Evolutionary conservation across 2,329 filamentous ascomycete genomes (phyloP).

Genomic region (Fusarium hainanense): DNA sequence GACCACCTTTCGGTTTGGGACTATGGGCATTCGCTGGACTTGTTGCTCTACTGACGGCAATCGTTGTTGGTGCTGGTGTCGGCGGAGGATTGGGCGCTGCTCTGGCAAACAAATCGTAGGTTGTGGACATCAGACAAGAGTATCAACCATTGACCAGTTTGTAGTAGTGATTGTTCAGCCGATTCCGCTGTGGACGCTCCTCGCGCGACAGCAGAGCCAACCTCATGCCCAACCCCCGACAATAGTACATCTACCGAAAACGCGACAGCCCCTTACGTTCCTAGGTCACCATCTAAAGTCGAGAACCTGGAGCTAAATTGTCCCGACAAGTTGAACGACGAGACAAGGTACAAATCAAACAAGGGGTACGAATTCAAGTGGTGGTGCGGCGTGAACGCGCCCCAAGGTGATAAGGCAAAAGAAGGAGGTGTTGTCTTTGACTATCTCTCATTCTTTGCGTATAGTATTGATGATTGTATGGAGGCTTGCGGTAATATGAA

Average conservation of each 20-base stretch:
- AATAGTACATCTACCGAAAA: conserved; percentile 20
- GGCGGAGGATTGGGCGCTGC: conserved; percentile 34
- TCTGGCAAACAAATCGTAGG: conserved; percentile 31
- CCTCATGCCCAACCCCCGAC: conserved; percentile 12
- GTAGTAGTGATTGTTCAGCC: conserved; percentile 10
- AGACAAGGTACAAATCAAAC: conserved; percentile 27
- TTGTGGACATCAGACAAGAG: fast-evolving
- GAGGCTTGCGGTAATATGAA: conserved; percentile 24
- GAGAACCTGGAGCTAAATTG: conserved; percentile 9
- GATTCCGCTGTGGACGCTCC: conserved; percentile 4
- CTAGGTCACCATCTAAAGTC: conserved; percentile 8
- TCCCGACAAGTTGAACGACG: conserved; percentile 7
- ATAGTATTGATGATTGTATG: conserved; percentile 29
- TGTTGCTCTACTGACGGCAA: conserved; percentile 27
- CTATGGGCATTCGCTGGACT: conserved; percentile 33
- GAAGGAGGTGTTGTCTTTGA: conserved; percentile 18
- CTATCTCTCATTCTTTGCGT: conserved; percentile 11
- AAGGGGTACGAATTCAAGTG: conserved; percentile 32
- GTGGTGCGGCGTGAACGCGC: conserved; percentile 33
- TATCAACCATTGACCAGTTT: not conserved
- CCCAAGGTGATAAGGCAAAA: conserved; percentile 1
- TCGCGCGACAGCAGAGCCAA: conserved; percentile 13
- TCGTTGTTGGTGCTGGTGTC: conserved; percentile 31
- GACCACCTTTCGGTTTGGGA: conserved; percentile 31
- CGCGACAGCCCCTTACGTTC: conserved; percentile 22